Percentiles rank a stretch among this genome's conserved stretches.
Evolutionary conservation across 2,329 filamentous ascomycete genomes (phyloP).

Genomic region (Penicillium brevicompactum): DNA sequence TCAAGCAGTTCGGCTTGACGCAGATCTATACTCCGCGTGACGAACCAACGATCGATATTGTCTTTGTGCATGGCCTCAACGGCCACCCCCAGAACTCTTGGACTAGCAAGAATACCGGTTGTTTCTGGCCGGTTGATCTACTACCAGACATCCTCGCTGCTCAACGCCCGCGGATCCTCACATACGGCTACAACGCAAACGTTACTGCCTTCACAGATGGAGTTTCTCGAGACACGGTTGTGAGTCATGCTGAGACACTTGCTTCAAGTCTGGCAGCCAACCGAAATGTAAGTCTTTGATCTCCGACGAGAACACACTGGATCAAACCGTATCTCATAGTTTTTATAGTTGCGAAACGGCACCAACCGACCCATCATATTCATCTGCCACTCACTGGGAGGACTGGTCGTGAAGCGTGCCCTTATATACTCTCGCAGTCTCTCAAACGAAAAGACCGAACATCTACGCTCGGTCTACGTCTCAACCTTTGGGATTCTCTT

Average conservation of each 20-base stretch:
- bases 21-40: conserved; percentile 42
- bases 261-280: conserved; percentile 65
- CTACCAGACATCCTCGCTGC: conserved; percentile 62
- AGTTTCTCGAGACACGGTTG: conserved; percentile 66
- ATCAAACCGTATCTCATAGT: neutral
- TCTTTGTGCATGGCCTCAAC: conserved; percentile 72
- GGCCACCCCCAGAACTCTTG: conserved; percentile 68
- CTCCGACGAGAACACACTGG: neutral
- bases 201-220: conserved; percentile 54
- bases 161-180: conserved; percentile 64
- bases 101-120: conserved; percentile 50
- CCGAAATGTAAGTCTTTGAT: conserved; percentile 49
- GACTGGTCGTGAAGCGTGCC: conserved; percentile 70
- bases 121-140: conserved; percentile 71
- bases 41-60: conserved; percentile 53
- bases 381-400: conserved; percentile 73
- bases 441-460: conserved; percentile 60
- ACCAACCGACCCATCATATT: conserved; percentile 71
- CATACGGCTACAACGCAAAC: conserved; percentile 76
- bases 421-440: conserved; percentile 68
- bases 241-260: conserved; percentile 71
- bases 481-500: conserved; percentile 78
- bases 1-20: conserved; percentile 46
- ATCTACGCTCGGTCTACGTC: conserved; percentile 69
- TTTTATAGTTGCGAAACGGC: conserved; percentile 46